These are phyloP conservation scores for Saccharomycopsis crataegensis DNA, from an alignment of 1,139 yeast species.

Conservation along the genomic window DNA sequence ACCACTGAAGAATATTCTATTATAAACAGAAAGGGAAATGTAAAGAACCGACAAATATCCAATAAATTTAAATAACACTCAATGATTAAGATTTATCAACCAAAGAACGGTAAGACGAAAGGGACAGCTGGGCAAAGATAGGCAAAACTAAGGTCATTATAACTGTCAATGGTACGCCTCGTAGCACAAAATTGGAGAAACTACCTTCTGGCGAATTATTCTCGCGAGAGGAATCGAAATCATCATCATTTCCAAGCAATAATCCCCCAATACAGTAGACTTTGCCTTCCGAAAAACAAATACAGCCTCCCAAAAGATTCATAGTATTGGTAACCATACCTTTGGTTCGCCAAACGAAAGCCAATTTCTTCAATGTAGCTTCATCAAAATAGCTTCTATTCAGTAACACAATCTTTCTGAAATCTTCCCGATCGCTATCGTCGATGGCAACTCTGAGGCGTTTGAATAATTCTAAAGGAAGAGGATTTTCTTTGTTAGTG, in stretches of 20 bases:
- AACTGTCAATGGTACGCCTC: too few relatives aligned
- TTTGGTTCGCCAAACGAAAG: background rate
- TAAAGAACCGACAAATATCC: too few relatives aligned
- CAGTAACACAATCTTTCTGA: background rate
- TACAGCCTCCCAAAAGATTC: constrained; percentile 1
- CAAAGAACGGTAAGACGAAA: too few relatives aligned
- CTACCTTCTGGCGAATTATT: too few relatives aligned
- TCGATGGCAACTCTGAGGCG: background rate
- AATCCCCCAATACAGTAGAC: constrained; percentile 3
- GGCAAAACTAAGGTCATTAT: too few relatives aligned
- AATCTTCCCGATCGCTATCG: background rate
- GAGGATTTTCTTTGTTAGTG: background rate
- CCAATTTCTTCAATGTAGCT: background rate
- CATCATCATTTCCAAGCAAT: background rate
- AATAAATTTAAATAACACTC: too few relatives aligned
- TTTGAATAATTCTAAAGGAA: background rate
- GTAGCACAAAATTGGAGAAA: too few relatives aligned
- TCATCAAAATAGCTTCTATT: background rate
- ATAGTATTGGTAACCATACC: background rate
- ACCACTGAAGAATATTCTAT: too few relatives aligned
- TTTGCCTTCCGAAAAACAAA: constrained; percentile 5
- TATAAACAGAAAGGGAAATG: too few relatives aligned
- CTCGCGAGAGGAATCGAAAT: too few relatives aligned
- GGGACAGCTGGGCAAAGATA: too few relatives aligned
- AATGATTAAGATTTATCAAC: too few relatives aligned